A percentile compares a stretch with the other conserved stretches of the same genome.
These are phyloP conservation scores for Aristolochia californica DNA, from an alignment of 164 flowering plant species.

Conservation along the genomic window DNA sequence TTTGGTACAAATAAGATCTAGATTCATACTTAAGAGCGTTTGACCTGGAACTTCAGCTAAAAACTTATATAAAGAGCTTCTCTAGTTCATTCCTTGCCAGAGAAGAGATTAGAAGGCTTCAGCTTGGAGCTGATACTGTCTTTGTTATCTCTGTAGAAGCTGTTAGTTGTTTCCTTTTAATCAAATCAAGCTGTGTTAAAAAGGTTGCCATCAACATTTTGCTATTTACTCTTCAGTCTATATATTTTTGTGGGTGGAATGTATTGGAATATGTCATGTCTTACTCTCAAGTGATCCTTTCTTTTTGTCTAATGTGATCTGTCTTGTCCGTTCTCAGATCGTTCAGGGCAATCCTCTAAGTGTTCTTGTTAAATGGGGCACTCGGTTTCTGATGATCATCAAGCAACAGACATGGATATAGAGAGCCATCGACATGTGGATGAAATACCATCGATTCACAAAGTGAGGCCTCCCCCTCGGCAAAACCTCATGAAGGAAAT, in stretches of 20 bases:
- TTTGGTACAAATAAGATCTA: background rate
- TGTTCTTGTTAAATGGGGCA: constrained; percentile 20
- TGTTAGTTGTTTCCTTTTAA: background rate
- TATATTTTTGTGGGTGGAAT: too few relatives aligned
- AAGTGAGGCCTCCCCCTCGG: constrained; percentile 53
- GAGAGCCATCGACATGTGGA: constrained; percentile 14
- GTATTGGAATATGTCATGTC: too few relatives aligned
- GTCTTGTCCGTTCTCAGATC: background rate
- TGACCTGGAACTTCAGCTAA: constrained; percentile 2
- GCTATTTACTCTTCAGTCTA: background rate
- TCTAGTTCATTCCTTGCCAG: background rate
- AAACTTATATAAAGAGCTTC: constrained; percentile 6
- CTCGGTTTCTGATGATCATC: constrained; percentile 20
- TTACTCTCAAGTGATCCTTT: too few relatives aligned
- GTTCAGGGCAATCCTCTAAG: background rate
- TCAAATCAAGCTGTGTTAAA: background rate
- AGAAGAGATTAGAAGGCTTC: background rate
- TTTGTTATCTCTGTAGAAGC: too few relatives aligned
- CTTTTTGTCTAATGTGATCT: background rate
- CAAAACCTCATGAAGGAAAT: constrained; percentile 48
- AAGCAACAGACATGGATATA: constrained; percentile 28
- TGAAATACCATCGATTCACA: constrained; percentile 31
- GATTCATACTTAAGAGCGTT: background rate
- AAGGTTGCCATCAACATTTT: background rate
- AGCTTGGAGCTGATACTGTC: background rate